phyloP scores from a whole-genome alignment of 192 early-diverging fungal species.

The Entrophospora sp. region DNA sequence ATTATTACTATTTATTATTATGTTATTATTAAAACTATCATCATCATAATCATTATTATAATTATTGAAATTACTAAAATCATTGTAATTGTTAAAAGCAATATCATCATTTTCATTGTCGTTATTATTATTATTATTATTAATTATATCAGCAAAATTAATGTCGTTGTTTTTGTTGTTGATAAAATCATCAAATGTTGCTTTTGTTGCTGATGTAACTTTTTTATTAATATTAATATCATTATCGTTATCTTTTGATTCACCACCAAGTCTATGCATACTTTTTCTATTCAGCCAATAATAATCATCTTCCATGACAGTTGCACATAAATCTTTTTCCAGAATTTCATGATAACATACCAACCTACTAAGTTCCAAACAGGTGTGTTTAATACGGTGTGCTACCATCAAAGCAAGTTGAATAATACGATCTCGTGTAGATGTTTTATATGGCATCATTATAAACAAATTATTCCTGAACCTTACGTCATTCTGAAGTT shows the following conservation, averaged over 20 bases:
- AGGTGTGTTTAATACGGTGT: slow-evolving; percentile 43
- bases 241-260: background rate
- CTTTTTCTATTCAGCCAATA: slow-evolving; percentile 17
- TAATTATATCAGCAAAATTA: too few relatives aligned
- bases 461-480: slow-evolving; percentile 57
- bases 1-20: too few relatives aligned
- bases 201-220: background rate
- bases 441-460: slow-evolving; percentile 53
- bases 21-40: too few relatives aligned
- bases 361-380: slow-evolving; percentile 51
- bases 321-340: slow-evolving; percentile 32
- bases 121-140: too few relatives aligned
- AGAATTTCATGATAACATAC: slow-evolving; percentile 67
- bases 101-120: too few relatives aligned
- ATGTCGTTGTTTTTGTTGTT: background rate
- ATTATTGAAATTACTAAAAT: too few relatives aligned
- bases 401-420: slow-evolving; percentile 48
- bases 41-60: too few relatives aligned
- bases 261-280: background rate
- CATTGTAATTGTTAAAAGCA: too few relatives aligned
- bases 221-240: background rate
- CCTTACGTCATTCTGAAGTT: slow-evolving; percentile 45
- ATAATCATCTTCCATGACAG: slow-evolving; percentile 16
- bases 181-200: background rate
- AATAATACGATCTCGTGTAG: slow-evolving; percentile 54